phyloP scores from a whole-genome alignment of 78 protist species.

The Isochrysis galbana region DNA sequence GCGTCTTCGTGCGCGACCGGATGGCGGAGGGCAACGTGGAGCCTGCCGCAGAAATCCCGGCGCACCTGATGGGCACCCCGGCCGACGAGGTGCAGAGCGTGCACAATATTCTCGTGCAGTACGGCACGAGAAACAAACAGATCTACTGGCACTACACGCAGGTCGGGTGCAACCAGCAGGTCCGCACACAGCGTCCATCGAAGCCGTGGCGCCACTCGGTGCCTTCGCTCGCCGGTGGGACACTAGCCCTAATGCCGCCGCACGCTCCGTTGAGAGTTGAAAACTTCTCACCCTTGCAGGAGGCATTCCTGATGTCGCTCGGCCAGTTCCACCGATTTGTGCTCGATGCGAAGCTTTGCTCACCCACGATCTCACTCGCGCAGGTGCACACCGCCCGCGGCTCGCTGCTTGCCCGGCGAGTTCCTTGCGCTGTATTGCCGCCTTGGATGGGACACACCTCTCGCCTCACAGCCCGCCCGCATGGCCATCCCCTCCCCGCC shows the following conservation, averaged over 20 bases:
- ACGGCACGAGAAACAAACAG: neutral
- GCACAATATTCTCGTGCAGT: neutral
- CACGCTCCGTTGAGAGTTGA: too few relatives aligned
- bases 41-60: neutral
- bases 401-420: too few relatives aligned
- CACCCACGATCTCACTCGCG: neutral
- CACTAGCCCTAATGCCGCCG: too few relatives aligned
- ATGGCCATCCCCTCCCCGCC: too few relatives aligned
- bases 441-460: too few relatives aligned
- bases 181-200: neutral
- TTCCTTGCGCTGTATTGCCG: too few relatives aligned
- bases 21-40: neutral
- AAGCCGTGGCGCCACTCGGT: neutral
- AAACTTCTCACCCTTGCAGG: neutral
- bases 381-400: too few relatives aligned
- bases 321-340: neutral
- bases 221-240: too few relatives aligned
- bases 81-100: neutral
- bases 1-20: neutral
- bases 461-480: too few relatives aligned
- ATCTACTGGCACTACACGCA: neutral
- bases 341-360: neutral
- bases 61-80: neutral
- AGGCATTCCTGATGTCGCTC: neutral
- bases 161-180: neutral